Evolutionary conservation across 768 basidiomycete species (phyloP).

Genomic region (Phylloporus sp.): DNA sequence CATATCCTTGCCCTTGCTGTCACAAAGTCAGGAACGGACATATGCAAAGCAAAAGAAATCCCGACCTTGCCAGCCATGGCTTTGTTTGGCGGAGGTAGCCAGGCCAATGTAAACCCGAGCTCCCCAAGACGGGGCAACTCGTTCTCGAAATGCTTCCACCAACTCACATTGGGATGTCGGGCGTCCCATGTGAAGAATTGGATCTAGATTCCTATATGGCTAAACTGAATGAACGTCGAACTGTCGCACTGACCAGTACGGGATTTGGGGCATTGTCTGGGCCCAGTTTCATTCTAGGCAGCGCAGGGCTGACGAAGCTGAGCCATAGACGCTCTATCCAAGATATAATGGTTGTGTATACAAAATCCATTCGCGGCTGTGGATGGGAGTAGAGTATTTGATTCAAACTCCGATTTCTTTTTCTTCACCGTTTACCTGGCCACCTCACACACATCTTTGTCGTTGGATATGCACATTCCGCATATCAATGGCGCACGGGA

Average conservation of each 20-base stretch:
- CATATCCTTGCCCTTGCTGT: slow-evolving; percentile 74
- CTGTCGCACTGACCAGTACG: slow-evolving; percentile 53
- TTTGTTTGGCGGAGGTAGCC: slow-evolving; percentile 84
- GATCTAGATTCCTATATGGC: slow-evolving; percentile 37
- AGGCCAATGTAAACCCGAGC: slow-evolving; percentile 75
- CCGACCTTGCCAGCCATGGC: slow-evolving; percentile 54
- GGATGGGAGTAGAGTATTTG: background rate
- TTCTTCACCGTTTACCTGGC: slow-evolving; percentile 39
- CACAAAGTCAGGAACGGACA: slow-evolving; percentile 6
- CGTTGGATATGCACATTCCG: slow-evolving; percentile 61
- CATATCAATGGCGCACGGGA: slow-evolving; percentile 47
- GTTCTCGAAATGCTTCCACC: slow-evolving; percentile 75
- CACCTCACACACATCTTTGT: slow-evolving; percentile 44
- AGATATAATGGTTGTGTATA: slow-evolving; percentile 5
- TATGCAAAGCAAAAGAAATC: background rate
- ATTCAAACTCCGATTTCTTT: slow-evolving; percentile 30
- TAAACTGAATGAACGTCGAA: background rate
- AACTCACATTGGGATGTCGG: slow-evolving; percentile 52
- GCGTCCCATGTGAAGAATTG: slow-evolving; percentile 88
- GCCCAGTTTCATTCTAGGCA: slow-evolving; percentile 60
- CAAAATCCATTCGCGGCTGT: slow-evolving; percentile 1
- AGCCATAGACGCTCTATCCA: slow-evolving; percentile 26
- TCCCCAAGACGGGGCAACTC: slow-evolving; percentile 61
- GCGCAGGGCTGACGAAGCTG: slow-evolving; percentile 34
- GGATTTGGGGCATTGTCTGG: slow-evolving; percentile 53